Evolutionary conservation across 2,329 filamentous ascomycete genomes (phyloP).

Genomic region (Calonectria naviculata): DNA sequence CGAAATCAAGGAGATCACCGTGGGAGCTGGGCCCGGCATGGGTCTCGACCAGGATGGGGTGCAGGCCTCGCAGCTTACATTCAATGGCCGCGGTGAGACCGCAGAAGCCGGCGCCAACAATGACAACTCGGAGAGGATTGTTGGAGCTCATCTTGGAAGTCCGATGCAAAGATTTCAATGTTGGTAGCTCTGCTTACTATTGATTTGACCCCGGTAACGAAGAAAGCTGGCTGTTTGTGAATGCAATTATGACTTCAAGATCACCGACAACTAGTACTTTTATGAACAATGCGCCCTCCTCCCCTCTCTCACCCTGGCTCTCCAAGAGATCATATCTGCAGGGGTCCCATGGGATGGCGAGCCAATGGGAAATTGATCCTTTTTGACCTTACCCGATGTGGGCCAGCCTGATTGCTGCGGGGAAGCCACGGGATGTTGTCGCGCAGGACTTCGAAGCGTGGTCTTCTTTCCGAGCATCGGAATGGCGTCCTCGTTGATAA

Average conservation of each 20-base stretch:
- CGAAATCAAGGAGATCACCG: conserved; percentile 13
- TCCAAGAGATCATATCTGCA: not conserved
- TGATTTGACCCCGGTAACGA: not conserved
- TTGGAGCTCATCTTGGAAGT: not conserved
- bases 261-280: not conserved
- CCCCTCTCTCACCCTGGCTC: not conserved
- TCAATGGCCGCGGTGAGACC: conserved; percentile 17
- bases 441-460: not conserved
- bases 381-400: not conserved
- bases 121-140: not conserved
- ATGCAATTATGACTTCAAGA: not conserved
- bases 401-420: not conserved
- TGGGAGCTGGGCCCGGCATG: not conserved
- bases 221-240: not conserved
- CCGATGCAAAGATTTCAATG: not conserved
- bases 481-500: not conserved
- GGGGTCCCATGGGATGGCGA: not conserved
- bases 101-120: conserved; percentile 15
- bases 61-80: conserved; percentile 9
- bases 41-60: conserved; percentile 6
- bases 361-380: not conserved
- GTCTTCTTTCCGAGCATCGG: not conserved
- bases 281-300: not conserved
- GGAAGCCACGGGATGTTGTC: not conserved
- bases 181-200: not conserved